Percentiles rank a stretch among this genome's conserved stretches.
These are phyloP conservation scores for Apiospora aurea DNA, from an alignment of 2,329 filamentous ascomycete genomes.

Conservation along the genomic window DNA sequence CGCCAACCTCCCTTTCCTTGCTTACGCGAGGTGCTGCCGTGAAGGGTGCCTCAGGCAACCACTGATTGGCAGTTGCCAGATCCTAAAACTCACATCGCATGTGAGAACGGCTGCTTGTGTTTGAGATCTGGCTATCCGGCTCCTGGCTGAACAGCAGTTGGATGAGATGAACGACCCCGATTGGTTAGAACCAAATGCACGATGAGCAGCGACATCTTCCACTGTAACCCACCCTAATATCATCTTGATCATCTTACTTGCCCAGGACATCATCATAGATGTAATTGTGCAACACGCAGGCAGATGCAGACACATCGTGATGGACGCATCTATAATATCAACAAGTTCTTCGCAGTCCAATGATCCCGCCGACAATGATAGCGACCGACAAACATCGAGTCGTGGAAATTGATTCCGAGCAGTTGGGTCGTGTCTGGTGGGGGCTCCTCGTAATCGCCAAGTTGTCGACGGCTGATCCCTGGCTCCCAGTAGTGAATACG, in stretches of 20 bases:
- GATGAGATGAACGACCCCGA: neutral
- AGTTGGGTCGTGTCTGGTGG: slow-evolving; percentile 2
- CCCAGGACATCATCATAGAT: neutral
- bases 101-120: neutral
- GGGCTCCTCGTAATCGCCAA: slow-evolving; percentile 8
- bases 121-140: neutral
- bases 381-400: neutral
- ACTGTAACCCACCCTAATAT: neutral
- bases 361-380: neutral
- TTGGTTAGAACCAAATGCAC: neutral
- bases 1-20: neutral
- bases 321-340: neutral
- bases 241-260: neutral
- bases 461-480: neutral
- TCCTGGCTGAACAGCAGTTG: neutral
- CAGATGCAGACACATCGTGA: neutral
- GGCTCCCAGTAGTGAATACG: neutral
- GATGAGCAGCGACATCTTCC: neutral
- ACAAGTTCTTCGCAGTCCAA: neutral
- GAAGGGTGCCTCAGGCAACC: neutral
- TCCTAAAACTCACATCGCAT: neutral
- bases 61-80: neutral
- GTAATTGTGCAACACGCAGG: neutral
- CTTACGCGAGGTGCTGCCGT: neutral
- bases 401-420: slow-evolving; percentile 10